Evolutionary conservation across 1,139 yeast genomes (phyloP), one percentile per base, ranked within the genome.

Genomic region (Zhuliangozyma blackwelliae): DNA sequence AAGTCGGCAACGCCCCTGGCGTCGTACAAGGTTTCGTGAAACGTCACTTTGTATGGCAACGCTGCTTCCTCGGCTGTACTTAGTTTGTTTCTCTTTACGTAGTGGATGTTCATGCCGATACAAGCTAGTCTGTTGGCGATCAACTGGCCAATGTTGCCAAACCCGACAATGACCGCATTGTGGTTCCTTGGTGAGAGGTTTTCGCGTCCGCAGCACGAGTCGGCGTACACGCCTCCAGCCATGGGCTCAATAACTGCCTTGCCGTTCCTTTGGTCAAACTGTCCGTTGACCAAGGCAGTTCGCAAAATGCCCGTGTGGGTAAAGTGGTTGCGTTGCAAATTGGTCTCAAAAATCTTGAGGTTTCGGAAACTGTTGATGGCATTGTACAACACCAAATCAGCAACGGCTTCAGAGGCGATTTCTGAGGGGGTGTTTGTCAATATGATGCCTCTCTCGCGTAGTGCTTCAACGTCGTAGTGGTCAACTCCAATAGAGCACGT

Each of bases 401-500:
- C 88, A n/a, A 87, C 96, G 10, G 87, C 85, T 34, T 68, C 75
- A 4, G 82, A 75, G 0, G 86, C 72, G 20, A 64, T 78, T 31
- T 68, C 61, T 5, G 83, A 72, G 0, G 89, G 88, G 13, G 79
- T 80, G 55, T 86, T 82, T 45, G 86, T 77, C 40, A 85, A 64
- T 5, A 61, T 50, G 28, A 85, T 74, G n/a, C 72, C 72, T 35
- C 63, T 65, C 21, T 61, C 58, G 11, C 52, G 48, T 62, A 67
- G 48, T 9, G 53, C 62, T 1, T 45, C 44, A 4, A 70, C 70
- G 53, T 83, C 85, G 44, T 74, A 75, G 22, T 68, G 70, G 46
- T 84, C 88, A 47, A 67, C 71, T 0, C 95, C 96, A 3, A 85
- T 90, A 38, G 88, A 75, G 34, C 87, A 81, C 29, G 80, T 67